A percentile compares a stretch with the other conserved stretches of the same genome.
Conservation (phyloP, 2,329 filamentous ascomycete genomes). For the Chrysoporthe deuterocubensis region DNA sequence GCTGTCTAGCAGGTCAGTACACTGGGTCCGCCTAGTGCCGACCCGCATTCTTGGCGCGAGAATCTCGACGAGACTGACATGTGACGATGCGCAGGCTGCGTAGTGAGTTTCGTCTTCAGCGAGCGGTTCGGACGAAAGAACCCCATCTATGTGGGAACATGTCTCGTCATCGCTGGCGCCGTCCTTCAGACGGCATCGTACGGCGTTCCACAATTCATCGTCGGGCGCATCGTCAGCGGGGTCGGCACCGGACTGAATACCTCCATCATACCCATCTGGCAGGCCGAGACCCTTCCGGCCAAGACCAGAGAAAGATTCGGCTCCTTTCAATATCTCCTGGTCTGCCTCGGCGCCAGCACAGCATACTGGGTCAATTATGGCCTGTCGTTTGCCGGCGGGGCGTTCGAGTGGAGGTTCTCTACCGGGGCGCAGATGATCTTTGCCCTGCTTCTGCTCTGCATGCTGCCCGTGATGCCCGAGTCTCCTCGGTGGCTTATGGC, state of each 20-base stretch:
- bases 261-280: slow-evolving; percentile 61
- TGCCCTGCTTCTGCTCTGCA: slow-evolving; percentile 37
- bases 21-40: background rate
- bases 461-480: slow-evolving; percentile 40
- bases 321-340: slow-evolving; percentile 18
- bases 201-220: slow-evolving; percentile 46
- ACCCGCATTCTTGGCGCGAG: background rate
- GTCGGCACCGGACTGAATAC: slow-evolving; percentile 48
- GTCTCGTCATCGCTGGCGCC: slow-evolving; percentile 49
- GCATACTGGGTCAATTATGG: slow-evolving; percentile 46
- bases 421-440: slow-evolving; percentile 53
- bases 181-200: slow-evolving; percentile 45
- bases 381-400: slow-evolving; percentile 41
- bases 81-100: slow-evolving; percentile 1
- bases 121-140: slow-evolving; percentile 46
- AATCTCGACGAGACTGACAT: background rate
- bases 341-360: slow-evolving; percentile 17
- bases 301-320: slow-evolving; percentile 4
- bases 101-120: slow-evolving; percentile 39
- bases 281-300: slow-evolving; percentile 52
- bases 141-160: slow-evolving; percentile 45
- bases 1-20: slow-evolving; percentile 17
- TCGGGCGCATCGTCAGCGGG: slow-evolving; percentile 49
- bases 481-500: slow-evolving; percentile 37
- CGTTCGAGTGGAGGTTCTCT: slow-evolving; percentile 48